Base-by-base conservation (phyloP, 2,329 filamentous ascomycete species). In the Alternaria alternata region DNA sequence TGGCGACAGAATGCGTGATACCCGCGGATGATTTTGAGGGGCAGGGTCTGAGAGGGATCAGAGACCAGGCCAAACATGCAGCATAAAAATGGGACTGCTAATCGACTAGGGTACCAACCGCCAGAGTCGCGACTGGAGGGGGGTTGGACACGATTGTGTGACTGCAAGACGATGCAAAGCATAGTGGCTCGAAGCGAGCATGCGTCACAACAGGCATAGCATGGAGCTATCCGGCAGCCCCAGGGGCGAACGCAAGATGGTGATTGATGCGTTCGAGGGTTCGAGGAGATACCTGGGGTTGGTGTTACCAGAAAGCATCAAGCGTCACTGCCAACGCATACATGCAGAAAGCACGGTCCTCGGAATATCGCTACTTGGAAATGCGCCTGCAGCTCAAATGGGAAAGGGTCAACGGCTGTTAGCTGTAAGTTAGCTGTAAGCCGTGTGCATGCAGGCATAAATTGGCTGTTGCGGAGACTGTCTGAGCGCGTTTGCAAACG, bases 321-420 rank as follows among this genome's bases (percentile, higher is more conserved):
- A 63, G 59, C 62, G 62, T 60, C 57, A 49, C 47, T 64, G 62
- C 62, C 62, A 65, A 60, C 60, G 53, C 62, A 65, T 74, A 69
- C 61, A 69, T 77, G 74, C 73, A 77, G 72, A 74, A 69, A 68
- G 77, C 76, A 75, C 76, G 75, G 70, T 72, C 74, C 74, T 73
- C 74, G 73, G 72, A 66, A 73, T 68, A 77, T 70, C 72, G 51
- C 49, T 52, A 41, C 51, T 56, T 47, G 20, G 22, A 32, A 47
- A 59, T 76, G 76, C 74, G 72, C 71, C 72, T 64, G 62, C 64
- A 39, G 48, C 75, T 75, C 58, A 66, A 77, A 70, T 46, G 43
- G 72, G 56, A 70, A 75, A 62, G 66, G 65, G 73, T 69, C 74
- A 78, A 78, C 76, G 75, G 76, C 71, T 75, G 70, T 71, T 73